These are phyloP conservation scores for Aureobasidium melanogenum DNA, from an alignment of 2,329 filamentous ascomycete genomes.

Conservation along the genomic window DNA sequence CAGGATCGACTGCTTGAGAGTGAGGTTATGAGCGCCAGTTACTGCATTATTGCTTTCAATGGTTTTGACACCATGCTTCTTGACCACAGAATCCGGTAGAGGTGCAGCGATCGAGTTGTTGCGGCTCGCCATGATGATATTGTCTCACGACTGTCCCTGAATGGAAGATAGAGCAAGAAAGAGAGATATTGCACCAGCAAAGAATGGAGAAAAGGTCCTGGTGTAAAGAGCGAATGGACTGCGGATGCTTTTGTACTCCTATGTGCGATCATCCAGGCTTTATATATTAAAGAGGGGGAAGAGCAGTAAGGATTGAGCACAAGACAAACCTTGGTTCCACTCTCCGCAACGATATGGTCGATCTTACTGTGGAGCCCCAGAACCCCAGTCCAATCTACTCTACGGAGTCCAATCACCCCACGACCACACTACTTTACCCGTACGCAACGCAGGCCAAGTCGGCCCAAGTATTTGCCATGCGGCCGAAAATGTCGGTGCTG, in stretches of 20 bases:
- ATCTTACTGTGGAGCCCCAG: constrained; percentile 1
- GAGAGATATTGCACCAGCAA: neutral
- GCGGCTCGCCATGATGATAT: neutral
- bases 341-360: constrained; percentile 6
- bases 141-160: neutral
- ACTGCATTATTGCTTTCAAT: constrained; percentile 9
- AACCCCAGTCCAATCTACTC: constrained; percentile 2
- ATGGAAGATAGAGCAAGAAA: neutral
- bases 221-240: neutral
- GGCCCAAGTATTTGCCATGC: constrained; percentile 9
- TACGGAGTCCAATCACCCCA: neutral
- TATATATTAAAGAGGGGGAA: constrained; percentile 1
- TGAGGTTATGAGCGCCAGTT: constrained; percentile 32
- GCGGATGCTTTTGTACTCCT: neutral
- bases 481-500: constrained; percentile 4
- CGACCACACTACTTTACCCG: neutral
- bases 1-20: constrained; percentile 56
- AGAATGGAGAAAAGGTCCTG: neutral
- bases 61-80: constrained; percentile 3
- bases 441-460: constrained; percentile 3
- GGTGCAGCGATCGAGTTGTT: constrained; percentile 6
- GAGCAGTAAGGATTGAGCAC: neutral
- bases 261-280: neutral
- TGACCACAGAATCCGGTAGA: neutral
- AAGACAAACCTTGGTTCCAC: neutral